Evolutionary conservation across 495 filamentous ascomycete species (phyloP).

Genomic region (Rhypophila decipiens): DNA sequence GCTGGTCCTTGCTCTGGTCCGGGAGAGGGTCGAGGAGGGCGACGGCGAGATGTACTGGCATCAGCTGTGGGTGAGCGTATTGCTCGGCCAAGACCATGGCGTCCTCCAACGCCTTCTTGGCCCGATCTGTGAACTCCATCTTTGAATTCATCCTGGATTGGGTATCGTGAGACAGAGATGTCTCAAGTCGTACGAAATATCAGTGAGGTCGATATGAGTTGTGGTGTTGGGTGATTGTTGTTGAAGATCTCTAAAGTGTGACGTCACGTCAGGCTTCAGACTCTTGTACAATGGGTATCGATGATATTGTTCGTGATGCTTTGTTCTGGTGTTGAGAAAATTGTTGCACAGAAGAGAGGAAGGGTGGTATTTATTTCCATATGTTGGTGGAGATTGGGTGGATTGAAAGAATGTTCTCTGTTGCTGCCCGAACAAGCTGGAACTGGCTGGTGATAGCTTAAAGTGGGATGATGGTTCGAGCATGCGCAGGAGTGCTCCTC

Average conservation of each 20-base stretch:
- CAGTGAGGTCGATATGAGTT: conserved; percentile 1
- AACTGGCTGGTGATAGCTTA: neutral
- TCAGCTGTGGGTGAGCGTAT: conserved; percentile 83
- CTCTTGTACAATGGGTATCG: conserved; percentile 1
- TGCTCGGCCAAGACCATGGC: conserved; percentile 75
- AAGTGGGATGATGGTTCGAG: conserved; percentile 14
- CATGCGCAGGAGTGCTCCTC: conserved; percentile 8
- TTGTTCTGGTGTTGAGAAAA: neutral
- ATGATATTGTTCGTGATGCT: neutral
- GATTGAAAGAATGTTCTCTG: neutral
- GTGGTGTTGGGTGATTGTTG: neutral
- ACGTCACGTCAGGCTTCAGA: conserved; percentile 24
- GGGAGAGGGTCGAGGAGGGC: conserved; percentile 76
- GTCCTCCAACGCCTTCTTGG: conserved; percentile 79
- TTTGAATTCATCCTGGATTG: conserved; percentile 41
- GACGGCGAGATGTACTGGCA: conserved; percentile 83
- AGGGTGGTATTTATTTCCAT: conserved; percentile 14
- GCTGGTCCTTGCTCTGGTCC: conserved; percentile 71
- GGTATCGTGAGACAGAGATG: conserved; percentile 13
- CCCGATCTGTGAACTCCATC: conserved; percentile 89
- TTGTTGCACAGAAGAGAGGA: neutral
- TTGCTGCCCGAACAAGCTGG: conserved; percentile 11
- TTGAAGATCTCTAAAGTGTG: conserved; percentile 3
- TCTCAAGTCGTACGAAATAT: conserved; percentile 9
- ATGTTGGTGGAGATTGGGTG: conserved; percentile 2